Percentiles rank a stretch among this genome's conserved stretches.
Conservation (phyloP, 192 early-diverging fungal species). For the Radiomyces spectabilis region DNA sequence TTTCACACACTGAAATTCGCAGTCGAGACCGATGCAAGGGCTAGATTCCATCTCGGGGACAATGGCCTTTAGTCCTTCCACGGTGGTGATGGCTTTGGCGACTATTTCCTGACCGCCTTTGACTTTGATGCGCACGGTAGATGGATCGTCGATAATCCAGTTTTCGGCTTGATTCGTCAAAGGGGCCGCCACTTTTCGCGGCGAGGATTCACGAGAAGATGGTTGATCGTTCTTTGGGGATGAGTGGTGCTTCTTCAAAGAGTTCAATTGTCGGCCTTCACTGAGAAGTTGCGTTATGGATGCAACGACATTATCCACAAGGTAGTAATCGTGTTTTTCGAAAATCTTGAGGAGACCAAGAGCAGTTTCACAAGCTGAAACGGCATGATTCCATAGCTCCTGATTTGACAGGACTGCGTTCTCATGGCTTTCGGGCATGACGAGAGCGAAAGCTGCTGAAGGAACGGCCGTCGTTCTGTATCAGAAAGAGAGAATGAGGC, state of each 20-base stretch:
- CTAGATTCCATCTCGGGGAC: not conserved
- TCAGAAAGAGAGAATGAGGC: not conserved
- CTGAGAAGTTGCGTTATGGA: slow-evolving; percentile 1
- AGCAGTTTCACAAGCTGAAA: not conserved
- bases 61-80: slow-evolving; percentile 5
- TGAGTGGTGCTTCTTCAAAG: slow-evolving; percentile 1
- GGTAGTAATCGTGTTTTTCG: not conserved
- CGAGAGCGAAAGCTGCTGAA: not conserved
- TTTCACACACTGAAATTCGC: slow-evolving; percentile 21
- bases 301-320: slow-evolving; percentile 1
- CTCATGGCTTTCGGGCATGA: not conserved
- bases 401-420: not conserved
- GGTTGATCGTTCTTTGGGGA: not conserved
- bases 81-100: slow-evolving; percentile 7
- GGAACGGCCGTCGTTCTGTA: not conserved
- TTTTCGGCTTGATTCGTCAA: not conserved
- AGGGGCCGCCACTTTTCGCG: not conserved
- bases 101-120: not conserved
- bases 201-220: not conserved
- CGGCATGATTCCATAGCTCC: not conserved
- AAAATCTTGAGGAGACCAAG: not conserved
- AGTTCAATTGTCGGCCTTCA: slow-evolving; percentile 1
- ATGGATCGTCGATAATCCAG: slow-evolving; percentile 3
- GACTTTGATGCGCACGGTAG: not conserved
- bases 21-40: slow-evolving; percentile 15